phyloP scores from a whole-genome alignment of 2,329 filamentous ascomycete genomes.

The Penicillium corylophilum region DNA sequence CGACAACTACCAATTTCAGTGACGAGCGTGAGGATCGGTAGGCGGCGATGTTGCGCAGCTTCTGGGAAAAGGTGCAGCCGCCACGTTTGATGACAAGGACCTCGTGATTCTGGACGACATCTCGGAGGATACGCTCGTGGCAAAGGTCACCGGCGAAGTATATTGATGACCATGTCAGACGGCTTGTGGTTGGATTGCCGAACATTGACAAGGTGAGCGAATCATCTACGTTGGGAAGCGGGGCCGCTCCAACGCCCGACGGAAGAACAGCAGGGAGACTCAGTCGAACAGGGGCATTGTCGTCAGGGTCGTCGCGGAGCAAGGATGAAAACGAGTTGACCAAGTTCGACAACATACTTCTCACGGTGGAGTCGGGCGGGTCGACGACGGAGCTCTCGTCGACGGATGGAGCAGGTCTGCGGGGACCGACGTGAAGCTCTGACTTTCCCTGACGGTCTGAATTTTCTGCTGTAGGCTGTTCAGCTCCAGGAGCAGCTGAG shows the following conservation, averaged over 20 bases:
- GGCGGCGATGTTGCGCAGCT: constrained; percentile 79
- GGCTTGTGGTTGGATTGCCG: constrained; percentile 42
- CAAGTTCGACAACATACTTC: constrained; percentile 46
- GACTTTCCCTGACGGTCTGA: constrained; percentile 17
- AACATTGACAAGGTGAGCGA: constrained; percentile 38
- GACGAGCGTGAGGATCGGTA: constrained; percentile 62
- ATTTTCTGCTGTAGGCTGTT: constrained; percentile 24
- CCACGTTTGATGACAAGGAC: constrained; percentile 81
- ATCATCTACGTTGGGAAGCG: constrained; percentile 65
- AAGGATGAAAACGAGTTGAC: constrained; percentile 53
- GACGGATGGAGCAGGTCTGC: constrained; percentile 22
- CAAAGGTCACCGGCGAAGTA: constrained; percentile 72
- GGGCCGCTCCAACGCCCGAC: constrained; percentile 59
- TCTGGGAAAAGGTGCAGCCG: constrained; percentile 78
- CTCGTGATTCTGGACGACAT: constrained; percentile 60
- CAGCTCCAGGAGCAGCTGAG: constrained; percentile 30
- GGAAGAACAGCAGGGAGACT: constrained; percentile 51
- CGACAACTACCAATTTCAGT: constrained; percentile 78
- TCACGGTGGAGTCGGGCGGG: constrained; percentile 37
- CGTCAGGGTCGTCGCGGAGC: constrained; percentile 43
- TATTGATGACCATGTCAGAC: constrained; percentile 67
- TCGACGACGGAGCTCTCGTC: constrained; percentile 27
- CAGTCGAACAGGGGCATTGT: constrained; percentile 36
- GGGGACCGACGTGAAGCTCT: constrained; percentile 16
- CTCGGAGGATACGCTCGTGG: constrained; percentile 53